A percentile compares a stretch with the other conserved stretches of the same genome.
These are phyloP conservation scores for Dothistroma pini DNA, from an alignment of 2,329 filamentous ascomycete genomes.

Conservation along the genomic window DNA sequence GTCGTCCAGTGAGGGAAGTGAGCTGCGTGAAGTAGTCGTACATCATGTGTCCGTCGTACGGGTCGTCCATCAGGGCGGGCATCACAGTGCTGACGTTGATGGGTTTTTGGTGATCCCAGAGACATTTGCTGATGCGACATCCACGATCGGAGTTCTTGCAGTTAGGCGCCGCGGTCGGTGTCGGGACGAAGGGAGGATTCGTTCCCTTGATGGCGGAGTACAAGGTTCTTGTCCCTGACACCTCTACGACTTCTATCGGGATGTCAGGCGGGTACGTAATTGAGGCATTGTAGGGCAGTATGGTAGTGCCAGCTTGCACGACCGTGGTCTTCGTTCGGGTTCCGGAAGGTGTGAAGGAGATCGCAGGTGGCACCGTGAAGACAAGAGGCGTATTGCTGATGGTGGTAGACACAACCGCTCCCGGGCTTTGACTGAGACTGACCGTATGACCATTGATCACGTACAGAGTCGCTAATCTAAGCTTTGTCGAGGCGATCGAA, in stretches of 20 bases:
- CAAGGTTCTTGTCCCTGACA: not conserved
- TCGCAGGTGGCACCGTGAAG: not conserved
- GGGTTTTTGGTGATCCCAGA: constrained; percentile 14
- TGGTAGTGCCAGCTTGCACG: no score
- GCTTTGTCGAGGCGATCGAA: not conserved
- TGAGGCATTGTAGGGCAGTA: no score
- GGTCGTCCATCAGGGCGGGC: constrained; percentile 11
- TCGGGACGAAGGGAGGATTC: not conserved
- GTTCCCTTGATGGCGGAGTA: not conserved
- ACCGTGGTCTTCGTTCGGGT: no score
- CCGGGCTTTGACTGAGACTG: not conserved
- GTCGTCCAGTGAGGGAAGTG: constrained; percentile 3
- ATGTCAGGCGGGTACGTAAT: no score
- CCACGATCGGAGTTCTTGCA: constrained; percentile 5
- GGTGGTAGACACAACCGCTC: not conserved
- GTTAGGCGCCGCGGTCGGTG: not conserved
- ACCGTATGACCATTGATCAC: not conserved
- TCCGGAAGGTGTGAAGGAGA: no score
- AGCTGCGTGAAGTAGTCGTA: constrained; percentile 11
- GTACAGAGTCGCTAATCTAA: not conserved
- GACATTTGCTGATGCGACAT: constrained; percentile 12
- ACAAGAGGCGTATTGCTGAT: not conserved
- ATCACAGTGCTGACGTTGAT: constrained; percentile 15
- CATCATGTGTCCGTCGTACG: constrained; percentile 1
- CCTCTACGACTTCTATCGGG: no score